Evolutionary conservation across 805 yeast species (phyloP), one percentile per base, ranked within the genome.

Genomic region (Saturnispora silvae): DNA sequence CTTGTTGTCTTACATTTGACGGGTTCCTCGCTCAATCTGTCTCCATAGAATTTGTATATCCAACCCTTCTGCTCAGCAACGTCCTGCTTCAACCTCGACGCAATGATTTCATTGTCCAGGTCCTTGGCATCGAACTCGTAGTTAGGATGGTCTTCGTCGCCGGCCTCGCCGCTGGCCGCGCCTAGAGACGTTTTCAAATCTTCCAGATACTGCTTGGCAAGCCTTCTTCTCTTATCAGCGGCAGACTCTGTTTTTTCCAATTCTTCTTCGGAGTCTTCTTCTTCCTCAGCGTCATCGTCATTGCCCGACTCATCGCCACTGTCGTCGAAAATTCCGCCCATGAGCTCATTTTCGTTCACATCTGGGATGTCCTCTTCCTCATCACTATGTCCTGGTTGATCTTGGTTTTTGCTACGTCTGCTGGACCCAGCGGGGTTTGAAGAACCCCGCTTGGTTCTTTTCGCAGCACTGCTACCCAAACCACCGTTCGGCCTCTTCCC

Each of bases 161-260:
- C 33, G 17, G 31, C 46, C 17, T 35, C 40, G 18, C 31, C 38
- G 5, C 15, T 11, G 10, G 28, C 28, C 5, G 28, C 45, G 18
- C 47, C 45, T 3, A 40, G 31, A 15, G 67, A 69, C 43, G 80
- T 84, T 3, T 81, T 75, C 51, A 92, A 61, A 51, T 81, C 81
- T 32, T 80, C 86, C 44, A 92, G 64, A 57, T 92, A 92, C 58
- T 87, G 92, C 58, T 86, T 86, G 14, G 97, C 97, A 42, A 92
- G 67, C 52, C 97, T 68, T 60, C 98, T 74, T 59, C 98, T 75
- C 59, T 84, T 86, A 52, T 92, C 98, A 0, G 95, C 94, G 7
- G 87, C 94, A 33, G 75, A 73, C 58, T 89, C 97, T 14, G 67
- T 68, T 13, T 64, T 74, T 45, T 76, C 74, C 47, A 80, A 94